These are phyloP conservation scores for Ustilago lituana DNA, from an alignment of 1,284 basidiomycete genomes.

Conservation along the genomic window DNA sequence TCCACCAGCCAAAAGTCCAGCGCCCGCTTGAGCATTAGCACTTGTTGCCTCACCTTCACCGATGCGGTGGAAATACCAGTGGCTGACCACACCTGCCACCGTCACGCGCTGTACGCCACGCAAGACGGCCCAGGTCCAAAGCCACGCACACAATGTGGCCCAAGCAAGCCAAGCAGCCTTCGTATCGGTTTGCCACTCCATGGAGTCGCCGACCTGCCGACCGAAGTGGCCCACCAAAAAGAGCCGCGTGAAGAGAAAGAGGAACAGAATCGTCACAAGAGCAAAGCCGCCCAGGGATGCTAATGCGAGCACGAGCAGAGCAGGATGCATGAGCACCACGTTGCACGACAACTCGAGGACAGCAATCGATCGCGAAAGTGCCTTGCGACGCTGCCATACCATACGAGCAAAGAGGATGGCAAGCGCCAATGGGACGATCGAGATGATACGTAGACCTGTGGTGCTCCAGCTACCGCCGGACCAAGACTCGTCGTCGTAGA, in stretches of 20 bases:
- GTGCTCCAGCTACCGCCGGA: conserved; percentile 80
- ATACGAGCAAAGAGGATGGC: conserved; percentile 78
- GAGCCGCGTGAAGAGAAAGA: conserved; percentile 80
- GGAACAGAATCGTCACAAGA: conserved; percentile 81
- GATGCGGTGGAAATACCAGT: conserved; percentile 82
- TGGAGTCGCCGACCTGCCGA: conserved; percentile 40
- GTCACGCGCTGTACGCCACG: conserved; percentile 82
- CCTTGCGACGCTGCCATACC: conserved; percentile 75
- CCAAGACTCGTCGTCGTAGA: conserved; percentile 77
- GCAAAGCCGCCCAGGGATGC: conserved; percentile 78
- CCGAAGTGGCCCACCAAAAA: conserved; percentile 68
- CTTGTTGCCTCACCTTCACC: conserved; percentile 14
- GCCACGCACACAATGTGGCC: conserved; percentile 77
- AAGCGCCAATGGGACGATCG: conserved; percentile 78
- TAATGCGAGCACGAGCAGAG: conserved; percentile 82
- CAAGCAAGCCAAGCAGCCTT: conserved; percentile 85
- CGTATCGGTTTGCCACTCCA: conserved; percentile 78
- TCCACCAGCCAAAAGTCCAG: conserved; percentile 5
- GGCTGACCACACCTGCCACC: conserved; percentile 83
- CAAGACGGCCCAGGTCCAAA: conserved; percentile 90
- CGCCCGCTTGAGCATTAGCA: conserved; percentile 6
- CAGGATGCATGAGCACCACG: conserved; percentile 80
- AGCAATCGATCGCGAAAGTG: conserved; percentile 73
- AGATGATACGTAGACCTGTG: conserved; percentile 83
- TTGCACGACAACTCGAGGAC: conserved; percentile 82